Evolutionary conservation across 768 basidiomycete species (phyloP).

Genomic region (Coprinopsis marcescibilis): DNA sequence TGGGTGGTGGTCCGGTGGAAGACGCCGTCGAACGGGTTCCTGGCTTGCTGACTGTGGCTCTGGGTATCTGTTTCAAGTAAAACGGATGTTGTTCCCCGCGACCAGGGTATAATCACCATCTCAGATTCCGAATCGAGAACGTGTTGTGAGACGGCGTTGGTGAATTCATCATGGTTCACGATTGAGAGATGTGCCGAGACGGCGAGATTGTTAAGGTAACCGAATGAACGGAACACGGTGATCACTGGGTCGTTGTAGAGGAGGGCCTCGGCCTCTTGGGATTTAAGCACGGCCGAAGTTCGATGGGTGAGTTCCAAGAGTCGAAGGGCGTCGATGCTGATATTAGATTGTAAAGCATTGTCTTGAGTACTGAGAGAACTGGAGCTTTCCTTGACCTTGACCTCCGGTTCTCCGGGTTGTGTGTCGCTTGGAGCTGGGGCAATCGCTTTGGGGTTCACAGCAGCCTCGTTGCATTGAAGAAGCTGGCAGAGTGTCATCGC

Average conservation of each 20-base stretch:
- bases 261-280: slow-evolving; percentile 66
- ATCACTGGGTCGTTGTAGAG: slow-evolving; percentile 68
- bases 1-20: slow-evolving; percentile 51
- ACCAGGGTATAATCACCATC: slow-evolving; percentile 85
- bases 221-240: slow-evolving; percentile 74
- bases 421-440: neutral
- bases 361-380: slow-evolving; percentile 20
- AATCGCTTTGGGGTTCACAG: neutral
- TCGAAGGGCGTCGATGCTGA: slow-evolving; percentile 72
- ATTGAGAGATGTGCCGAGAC: slow-evolving; percentile 71
- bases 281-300: slow-evolving; percentile 81
- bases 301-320: slow-evolving; percentile 87
- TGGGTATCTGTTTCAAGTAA: slow-evolving; percentile 14
- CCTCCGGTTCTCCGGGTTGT: slow-evolving; percentile 1
- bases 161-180: slow-evolving; percentile 69
- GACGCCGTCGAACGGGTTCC: slow-evolving; percentile 73
- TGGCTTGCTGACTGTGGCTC: slow-evolving; percentile 20
- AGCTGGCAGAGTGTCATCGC: slow-evolving; percentile 80
- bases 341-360: slow-evolving; percentile 23
- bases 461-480: slow-evolving; percentile 36
- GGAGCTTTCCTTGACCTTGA: neutral
- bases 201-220: slow-evolving; percentile 57
- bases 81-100: slow-evolving; percentile 33
- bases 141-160: slow-evolving; percentile 58
- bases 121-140: slow-evolving; percentile 54